A percentile compares a stretch with the other conserved stretches of the same genome.
phyloP scores from a whole-genome alignment of 345 rosid species.

The Conringia planisiliqua region DNA sequence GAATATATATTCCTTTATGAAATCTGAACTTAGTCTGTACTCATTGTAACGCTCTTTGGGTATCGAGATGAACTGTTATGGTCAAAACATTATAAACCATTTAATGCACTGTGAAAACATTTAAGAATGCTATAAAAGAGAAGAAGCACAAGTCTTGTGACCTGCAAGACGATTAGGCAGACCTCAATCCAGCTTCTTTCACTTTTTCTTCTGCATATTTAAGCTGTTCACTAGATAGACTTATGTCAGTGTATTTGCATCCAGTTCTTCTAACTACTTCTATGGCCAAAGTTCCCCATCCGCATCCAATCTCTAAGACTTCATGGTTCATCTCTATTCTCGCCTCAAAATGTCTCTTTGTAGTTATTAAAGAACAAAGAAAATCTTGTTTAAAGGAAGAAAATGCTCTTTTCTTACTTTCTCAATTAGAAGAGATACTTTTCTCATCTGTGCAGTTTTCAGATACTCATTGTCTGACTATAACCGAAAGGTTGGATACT shows the following conservation, averaged over 20 bases:
- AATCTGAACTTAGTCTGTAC: conserved; percentile 78
- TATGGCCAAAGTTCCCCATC: conserved; percentile 92
- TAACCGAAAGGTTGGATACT: background rate
- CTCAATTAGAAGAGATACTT: conserved; percentile 62
- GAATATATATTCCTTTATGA: conserved; percentile 89
- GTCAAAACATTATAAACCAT: background rate
- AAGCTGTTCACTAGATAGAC: conserved; percentile 72
- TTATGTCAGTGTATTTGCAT: conserved; percentile 83
- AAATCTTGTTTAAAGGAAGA: background rate
- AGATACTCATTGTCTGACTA: conserved; percentile 67
- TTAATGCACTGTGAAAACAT: background rate
- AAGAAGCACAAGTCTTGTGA: conserved; percentile 20
- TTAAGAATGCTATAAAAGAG: background rate
- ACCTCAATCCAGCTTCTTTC: conserved; percentile 87
- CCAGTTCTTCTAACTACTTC: conserved; percentile 84
- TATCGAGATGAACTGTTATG: conserved; percentile 70
- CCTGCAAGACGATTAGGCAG: conserved; percentile 85
- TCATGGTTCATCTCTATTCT: conserved; percentile 55
- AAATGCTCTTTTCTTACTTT: conserved; percentile 41
- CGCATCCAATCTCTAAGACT: conserved; percentile 85
- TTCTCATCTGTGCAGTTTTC: conserved; percentile 70
- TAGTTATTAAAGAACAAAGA: background rate
- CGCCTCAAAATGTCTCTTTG: conserved; percentile 36
- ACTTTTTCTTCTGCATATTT: conserved; percentile 66
- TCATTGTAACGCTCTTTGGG: conserved; percentile 82